phyloP scores from a whole-genome alignment of 2,329 filamentous ascomycete genomes.

The Didymella keratinophila region DNA sequence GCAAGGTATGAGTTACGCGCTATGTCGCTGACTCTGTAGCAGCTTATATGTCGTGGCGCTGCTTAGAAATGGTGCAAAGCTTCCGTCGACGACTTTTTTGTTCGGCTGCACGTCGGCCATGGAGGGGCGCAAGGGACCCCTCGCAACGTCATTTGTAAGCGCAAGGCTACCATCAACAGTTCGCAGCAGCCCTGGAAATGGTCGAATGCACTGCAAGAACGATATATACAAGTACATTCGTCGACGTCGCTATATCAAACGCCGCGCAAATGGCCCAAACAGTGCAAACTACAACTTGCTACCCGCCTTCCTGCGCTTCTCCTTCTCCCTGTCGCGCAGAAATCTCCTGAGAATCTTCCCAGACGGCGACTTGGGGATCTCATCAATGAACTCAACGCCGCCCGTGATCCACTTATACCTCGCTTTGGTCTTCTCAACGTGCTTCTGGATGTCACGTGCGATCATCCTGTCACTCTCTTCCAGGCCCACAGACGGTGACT shows the following conservation, averaged over 20 bases:
- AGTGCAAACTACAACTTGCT: constrained; percentile 66
- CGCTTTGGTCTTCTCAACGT: constrained; percentile 68
- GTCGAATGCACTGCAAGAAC: neutral
- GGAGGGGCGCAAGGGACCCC: constrained; percentile 35
- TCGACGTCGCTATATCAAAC: neutral
- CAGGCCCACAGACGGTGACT: constrained; percentile 60
- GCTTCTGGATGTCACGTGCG: constrained; percentile 61
- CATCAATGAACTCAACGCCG: constrained; percentile 60
- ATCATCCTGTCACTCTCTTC: constrained; percentile 61
- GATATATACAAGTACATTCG: neutral
- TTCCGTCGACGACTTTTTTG: constrained; percentile 45
- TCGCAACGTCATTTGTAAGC: constrained; percentile 43
- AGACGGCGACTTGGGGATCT: constrained; percentile 67
- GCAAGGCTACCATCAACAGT: neutral
- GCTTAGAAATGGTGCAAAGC: constrained; percentile 47
- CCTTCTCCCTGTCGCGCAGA: constrained; percentile 77
- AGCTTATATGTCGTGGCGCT: constrained; percentile 12
- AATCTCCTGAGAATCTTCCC: constrained; percentile 70
- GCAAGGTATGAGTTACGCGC: neutral
- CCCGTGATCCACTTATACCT: constrained; percentile 69
- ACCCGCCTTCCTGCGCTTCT: constrained; percentile 68
- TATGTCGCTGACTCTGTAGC: neutral
- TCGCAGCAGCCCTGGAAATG: neutral
- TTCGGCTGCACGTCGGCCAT: constrained; percentile 34
- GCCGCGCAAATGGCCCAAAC: neutral